Conservation (phyloP, 2,329 filamentous ascomycete species). For the Trichoderma koningiopsis region DNA sequence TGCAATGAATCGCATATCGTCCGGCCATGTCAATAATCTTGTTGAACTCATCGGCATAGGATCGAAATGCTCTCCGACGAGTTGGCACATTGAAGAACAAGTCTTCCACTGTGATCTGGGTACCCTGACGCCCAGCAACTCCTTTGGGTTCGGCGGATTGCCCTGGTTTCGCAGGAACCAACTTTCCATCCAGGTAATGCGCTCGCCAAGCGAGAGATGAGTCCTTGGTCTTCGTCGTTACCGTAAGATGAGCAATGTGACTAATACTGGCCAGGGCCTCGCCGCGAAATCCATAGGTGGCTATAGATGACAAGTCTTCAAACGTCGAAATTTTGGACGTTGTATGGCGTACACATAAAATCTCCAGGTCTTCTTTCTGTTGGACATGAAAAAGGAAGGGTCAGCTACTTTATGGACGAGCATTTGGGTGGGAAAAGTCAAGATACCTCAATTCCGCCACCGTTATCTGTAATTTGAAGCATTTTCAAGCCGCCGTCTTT, state of each 20-base stretch:
- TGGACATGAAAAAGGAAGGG: background rate
- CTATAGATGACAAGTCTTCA: slow-evolving; percentile 86
- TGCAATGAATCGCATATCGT: slow-evolving; percentile 88
- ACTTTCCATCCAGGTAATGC: slow-evolving; percentile 79
- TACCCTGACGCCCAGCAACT: slow-evolving; percentile 83
- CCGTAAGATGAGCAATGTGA: slow-evolving; percentile 92
- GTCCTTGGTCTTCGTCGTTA: slow-evolving; percentile 90
- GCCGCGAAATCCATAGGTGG: slow-evolving; percentile 96
- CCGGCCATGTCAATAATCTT: slow-evolving; percentile 97
- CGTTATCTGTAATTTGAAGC: slow-evolving; percentile 96
- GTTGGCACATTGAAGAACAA: slow-evolving; percentile 96
- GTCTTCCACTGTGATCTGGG: slow-evolving; percentile 95
- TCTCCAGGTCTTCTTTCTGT: slow-evolving; percentile 85
- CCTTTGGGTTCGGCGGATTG: slow-evolving; percentile 84
- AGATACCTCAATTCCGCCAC: slow-evolving; percentile 86
- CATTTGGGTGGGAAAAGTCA: background rate
- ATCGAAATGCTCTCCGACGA: slow-evolving; percentile 84
- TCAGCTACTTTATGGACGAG: background rate
- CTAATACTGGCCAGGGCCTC: slow-evolving; percentile 97
- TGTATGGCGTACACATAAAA: slow-evolving; percentile 93
- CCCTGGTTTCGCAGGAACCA: slow-evolving; percentile 82
- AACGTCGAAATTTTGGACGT: slow-evolving; percentile 95
- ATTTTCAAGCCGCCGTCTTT: slow-evolving; percentile 95
- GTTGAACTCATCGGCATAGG: slow-evolving; percentile 90
- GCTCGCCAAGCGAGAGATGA: slow-evolving; percentile 90